Evolutionary conservation across 2,329 filamentous ascomycete genomes (phyloP), one percentile per base, ranked within the genome.

Genomic region (Cercospora nicotianae): DNA sequence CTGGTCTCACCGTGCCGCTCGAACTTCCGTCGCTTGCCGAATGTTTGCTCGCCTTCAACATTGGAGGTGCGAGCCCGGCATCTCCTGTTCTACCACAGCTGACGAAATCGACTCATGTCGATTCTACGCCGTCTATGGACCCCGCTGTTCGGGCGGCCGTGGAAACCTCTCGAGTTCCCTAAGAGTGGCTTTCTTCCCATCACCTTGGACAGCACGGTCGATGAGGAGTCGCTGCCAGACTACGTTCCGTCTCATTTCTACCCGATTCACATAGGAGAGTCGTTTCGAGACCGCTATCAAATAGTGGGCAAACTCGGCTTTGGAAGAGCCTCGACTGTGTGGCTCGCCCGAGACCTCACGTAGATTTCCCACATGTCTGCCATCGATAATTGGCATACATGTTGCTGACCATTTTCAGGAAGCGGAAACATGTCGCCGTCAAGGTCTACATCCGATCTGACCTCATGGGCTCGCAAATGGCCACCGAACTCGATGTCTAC

Each of bases 241-340:
- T 67, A 67, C 30, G 28, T 64, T 7, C 26, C 65, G 2, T 62
- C 63, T 18, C 48, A 45, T 30, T 69, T 69, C 36, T 63, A 66
- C 28, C 67, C 63, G 13, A 18, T 63, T n/a, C 39, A 39, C 31
- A 66, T 69, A 9, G 67, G 67, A 28, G 36, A 66, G 30, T 45
- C 33, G 12, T 18, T 63, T 23, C 39, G 28, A 13, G 42, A 55
- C 10, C 45, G 64, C 13, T 69, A 69, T 63, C 28, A 66, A 20
- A 60, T 69, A 13, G 23, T 66, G 3, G 67, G 67, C 12, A 69
- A 69, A 26, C 60, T 69, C 4, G 67, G 67, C 16, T 69, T 48
- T 36, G 67, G 67, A 36, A 53, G 58, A 5, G 48, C 36, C n/a
- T 66, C 67, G 51, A 66, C 63, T n/a, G 64, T 66, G 9, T 69